Evolutionary conservation across 1,284 basidiomycete genomes (phyloP).

Genomic region (Apiotrichum gracile): DNA sequence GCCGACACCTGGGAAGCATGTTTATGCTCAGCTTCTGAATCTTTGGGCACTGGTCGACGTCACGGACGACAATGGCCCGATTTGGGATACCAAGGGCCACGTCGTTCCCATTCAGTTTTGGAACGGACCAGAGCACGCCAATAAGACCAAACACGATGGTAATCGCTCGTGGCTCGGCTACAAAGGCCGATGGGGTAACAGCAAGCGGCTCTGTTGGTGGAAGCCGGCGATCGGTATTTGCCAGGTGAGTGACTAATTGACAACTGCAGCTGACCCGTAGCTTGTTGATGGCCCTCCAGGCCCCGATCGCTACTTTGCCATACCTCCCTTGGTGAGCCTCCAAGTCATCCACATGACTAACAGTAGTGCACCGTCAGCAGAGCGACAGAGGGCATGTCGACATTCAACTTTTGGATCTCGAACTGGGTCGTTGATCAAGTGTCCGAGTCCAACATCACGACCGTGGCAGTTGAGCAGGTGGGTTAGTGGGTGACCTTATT

Average conservation of each 20-base stretch:
- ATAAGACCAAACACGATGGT: slow-evolving; percentile 22
- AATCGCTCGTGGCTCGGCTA: slow-evolving; percentile 37
- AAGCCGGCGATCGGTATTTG: slow-evolving; percentile 29
- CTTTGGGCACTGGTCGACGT: slow-evolving; percentile 38
- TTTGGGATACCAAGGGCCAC: slow-evolving; percentile 41
- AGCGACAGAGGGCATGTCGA: slow-evolving; percentile 12
- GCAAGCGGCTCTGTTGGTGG: slow-evolving; percentile 39
- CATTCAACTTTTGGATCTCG: slow-evolving; percentile 31
- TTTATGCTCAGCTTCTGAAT: slow-evolving; percentile 30
- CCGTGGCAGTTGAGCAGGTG: slow-evolving; percentile 34
- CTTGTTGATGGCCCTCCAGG: slow-evolving; percentile 36
- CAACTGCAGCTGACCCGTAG: not conserved
- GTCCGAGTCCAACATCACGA: slow-evolving; percentile 14
- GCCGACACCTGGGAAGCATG: slow-evolving; percentile 38
- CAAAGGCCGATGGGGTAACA: slow-evolving; percentile 38
- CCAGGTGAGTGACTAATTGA: slow-evolving; percentile 15
- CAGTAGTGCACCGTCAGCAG: slow-evolving; percentile 30
- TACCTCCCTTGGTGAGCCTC: slow-evolving; percentile 28
- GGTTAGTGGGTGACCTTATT: slow-evolving; percentile 3
- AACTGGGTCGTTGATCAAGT: slow-evolving; percentile 10
- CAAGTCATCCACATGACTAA: not conserved
- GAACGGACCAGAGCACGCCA: slow-evolving; percentile 18
- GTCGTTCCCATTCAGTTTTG: slow-evolving; percentile 39
- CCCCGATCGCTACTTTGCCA: slow-evolving; percentile 36
- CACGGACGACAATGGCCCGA: slow-evolving; percentile 37